These are phyloP conservation scores for Kazachstania bromeliacearum DNA, from an alignment of 805 yeast genomes.

Conservation along the genomic window DNA sequence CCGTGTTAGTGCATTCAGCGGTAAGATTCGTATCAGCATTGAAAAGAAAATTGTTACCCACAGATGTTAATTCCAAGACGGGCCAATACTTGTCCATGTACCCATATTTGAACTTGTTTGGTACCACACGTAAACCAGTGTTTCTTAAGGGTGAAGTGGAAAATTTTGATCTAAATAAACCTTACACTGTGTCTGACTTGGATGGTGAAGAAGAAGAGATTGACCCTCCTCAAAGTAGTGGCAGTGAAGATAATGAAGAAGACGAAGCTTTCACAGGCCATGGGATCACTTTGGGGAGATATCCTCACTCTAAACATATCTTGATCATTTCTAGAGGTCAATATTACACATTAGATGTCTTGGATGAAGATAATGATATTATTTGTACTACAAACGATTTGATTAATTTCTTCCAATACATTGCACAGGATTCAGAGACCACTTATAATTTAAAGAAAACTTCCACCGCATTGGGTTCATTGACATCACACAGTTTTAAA, in stretches of 20 bases:
- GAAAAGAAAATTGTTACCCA: conserved; percentile 42
- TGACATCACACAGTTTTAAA: conserved; percentile 79
- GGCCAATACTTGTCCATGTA: conserved; percentile 53
- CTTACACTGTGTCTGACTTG: conserved; percentile 38
- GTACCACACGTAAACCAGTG: conserved; percentile 52
- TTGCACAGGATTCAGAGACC: conserved; percentile 57
- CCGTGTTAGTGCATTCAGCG: conserved; percentile 56
- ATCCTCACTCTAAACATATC: conserved; percentile 57
- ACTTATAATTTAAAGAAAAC: conserved; percentile 51
- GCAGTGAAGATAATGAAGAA: conserved; percentile 3
- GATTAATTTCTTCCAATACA: conserved; percentile 52
- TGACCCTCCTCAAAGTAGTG: background rate
- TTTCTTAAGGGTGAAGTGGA: conserved; percentile 24
- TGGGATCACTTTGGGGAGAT: conserved; percentile 71
- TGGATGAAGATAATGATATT: conserved; percentile 57
- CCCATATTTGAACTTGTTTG: conserved; percentile 58
- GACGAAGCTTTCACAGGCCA: conserved; percentile 12
- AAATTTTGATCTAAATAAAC: conserved; percentile 31
- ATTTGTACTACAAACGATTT: conserved; percentile 60
- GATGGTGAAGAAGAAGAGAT: conserved; percentile 11
- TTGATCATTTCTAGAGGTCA: conserved; percentile 72
- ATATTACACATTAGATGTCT: conserved; percentile 79
- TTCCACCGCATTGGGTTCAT: conserved; percentile 61
- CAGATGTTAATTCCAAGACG: conserved; percentile 47
- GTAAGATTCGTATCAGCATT: conserved; percentile 56